These are phyloP conservation scores for Camellia sinensis DNA, from an alignment of 148 eudicot species.

Conservation along the genomic window DNA sequence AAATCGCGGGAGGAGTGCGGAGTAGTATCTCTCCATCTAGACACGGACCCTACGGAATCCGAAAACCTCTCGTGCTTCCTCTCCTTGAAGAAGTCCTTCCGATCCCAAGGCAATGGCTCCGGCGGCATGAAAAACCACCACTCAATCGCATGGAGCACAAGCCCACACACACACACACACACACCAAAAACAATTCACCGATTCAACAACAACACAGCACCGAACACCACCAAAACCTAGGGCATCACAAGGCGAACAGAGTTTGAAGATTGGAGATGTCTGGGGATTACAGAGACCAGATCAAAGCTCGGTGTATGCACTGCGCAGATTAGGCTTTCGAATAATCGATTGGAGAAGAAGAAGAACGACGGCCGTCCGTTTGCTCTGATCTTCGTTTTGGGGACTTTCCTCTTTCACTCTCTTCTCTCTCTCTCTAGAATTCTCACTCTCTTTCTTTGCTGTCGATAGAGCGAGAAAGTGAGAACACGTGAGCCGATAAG, in stretches of 20 bases:
- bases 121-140: conserved; percentile 66
- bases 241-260: not conserved
- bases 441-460: not conserved
- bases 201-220: too few relatives aligned
- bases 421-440: conserved; percentile 12
- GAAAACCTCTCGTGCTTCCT: conserved; percentile 45
- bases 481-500: not conserved
- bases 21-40: conserved; percentile 44
- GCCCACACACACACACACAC: not conserved
- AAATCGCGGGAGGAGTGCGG: conserved; percentile 28
- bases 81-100: conserved; percentile 58
- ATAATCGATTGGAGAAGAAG: not conserved
- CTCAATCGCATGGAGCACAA: conserved; percentile 24
- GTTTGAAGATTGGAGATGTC: not conserved
- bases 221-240: not conserved
- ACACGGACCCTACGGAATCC: conserved; percentile 26
- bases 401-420: not conserved
- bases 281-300: not conserved
- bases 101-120: conserved; percentile 78
- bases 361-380: not conserved
- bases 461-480: not conserved
- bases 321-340: not conserved
- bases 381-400: not conserved
- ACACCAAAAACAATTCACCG: not conserved
- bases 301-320: not conserved